These are phyloP conservation scores for Heterobasidion occidentale DNA, from an alignment of 1,284 basidiomycete genomes.

Conservation along the genomic window DNA sequence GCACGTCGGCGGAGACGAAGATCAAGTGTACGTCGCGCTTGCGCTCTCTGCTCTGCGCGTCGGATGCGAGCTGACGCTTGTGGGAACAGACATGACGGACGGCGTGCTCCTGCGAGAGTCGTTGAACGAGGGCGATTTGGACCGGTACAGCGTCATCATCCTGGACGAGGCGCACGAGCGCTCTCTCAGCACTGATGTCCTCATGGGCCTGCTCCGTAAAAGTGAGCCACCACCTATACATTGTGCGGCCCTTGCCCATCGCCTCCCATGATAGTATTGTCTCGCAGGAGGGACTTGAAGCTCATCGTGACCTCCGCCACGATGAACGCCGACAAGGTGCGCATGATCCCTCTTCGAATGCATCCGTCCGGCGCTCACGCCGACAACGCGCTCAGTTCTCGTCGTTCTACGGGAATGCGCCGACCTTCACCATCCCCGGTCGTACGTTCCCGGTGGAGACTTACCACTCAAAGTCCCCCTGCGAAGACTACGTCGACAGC, in stretches of 20 bases:
- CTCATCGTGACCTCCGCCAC: conserved; percentile 98
- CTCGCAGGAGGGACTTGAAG: conserved; percentile 86
- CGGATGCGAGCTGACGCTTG: conserved; percentile 3
- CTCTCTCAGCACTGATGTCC: conserved; percentile 90
- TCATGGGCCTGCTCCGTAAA: conserved; percentile 93
- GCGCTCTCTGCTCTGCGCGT: neutral
- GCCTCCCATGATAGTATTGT: conserved; percentile 56
- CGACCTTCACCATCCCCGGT: conserved; percentile 95
- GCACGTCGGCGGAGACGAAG: conserved; percentile 85
- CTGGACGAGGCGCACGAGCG: conserved; percentile 97
- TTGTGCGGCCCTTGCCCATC: neutral
- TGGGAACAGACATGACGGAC: conserved; percentile 84
- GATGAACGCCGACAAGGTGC: conserved; percentile 96
- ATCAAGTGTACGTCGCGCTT: conserved; percentile 81
- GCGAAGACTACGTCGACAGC: conserved; percentile 97
- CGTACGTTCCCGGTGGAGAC: conserved; percentile 98
- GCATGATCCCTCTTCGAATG: neutral
- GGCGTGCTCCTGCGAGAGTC: conserved; percentile 95
- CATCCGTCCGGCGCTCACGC: neutral
- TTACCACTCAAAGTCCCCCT: conserved; percentile 93
- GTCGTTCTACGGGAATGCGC: conserved; percentile 90
- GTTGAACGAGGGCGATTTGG: conserved; percentile 91
- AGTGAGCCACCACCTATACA: conserved; percentile 44
- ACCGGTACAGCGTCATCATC: conserved; percentile 93
- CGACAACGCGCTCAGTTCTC: conserved; percentile 67